Percentiles rank a stretch among this genome's conserved stretches.
Evolutionary conservation across 31 red algal genomes (phyloP).

Genomic region (Endocladia muricata): DNA sequence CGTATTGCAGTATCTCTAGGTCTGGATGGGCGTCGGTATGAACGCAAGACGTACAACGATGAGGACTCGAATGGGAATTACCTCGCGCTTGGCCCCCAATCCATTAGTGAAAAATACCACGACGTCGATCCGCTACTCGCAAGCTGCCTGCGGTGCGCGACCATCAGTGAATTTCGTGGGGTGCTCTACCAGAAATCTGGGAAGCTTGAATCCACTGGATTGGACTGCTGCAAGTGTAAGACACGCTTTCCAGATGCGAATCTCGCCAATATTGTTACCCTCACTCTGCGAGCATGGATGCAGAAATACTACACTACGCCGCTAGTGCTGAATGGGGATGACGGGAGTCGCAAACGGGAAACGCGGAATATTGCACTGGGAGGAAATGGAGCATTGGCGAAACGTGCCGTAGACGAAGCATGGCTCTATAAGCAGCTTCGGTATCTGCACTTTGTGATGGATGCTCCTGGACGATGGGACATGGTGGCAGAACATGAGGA

Average conservation of each 20-base stretch:
- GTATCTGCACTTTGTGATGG: slow-evolving; percentile 47
- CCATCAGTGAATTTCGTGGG: slow-evolving; percentile 24
- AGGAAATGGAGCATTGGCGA: slow-evolving; percentile 19
- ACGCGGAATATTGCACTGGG: slow-evolving; percentile 42
- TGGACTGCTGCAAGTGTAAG: slow-evolving; percentile 35
- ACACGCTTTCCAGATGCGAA: slow-evolving; percentile 1
- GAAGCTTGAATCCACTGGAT: slow-evolving; percentile 29
- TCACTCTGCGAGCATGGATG: slow-evolving; percentile 36
- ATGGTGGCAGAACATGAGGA: slow-evolving; percentile 11
- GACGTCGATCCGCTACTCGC: slow-evolving; percentile 32
- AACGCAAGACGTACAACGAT: slow-evolving; percentile 17
- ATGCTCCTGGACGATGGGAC: slow-evolving; percentile 18
- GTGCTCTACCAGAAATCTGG: slow-evolving; percentile 28
- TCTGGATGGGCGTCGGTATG: slow-evolving; percentile 64
- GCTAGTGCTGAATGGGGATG: slow-evolving; percentile 32
- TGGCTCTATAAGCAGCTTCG: slow-evolving; percentile 73
- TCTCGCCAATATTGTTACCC: slow-evolving; percentile 9
- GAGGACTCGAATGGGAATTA: slow-evolving; percentile 3
- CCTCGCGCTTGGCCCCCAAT: slow-evolving; percentile 19
- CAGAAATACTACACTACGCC: slow-evolving; percentile 51
- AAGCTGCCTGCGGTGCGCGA: slow-evolving; percentile 28
- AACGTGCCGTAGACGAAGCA: slow-evolving; percentile 37
- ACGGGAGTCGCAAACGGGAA: slow-evolving; percentile 19
- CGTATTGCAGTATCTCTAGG: slow-evolving; percentile 66
- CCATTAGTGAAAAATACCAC: slow-evolving; percentile 45